These are phyloP conservation scores for Escovopsis weberi DNA, from an alignment of 2,329 filamentous ascomycete species.

Conservation along the genomic window DNA sequence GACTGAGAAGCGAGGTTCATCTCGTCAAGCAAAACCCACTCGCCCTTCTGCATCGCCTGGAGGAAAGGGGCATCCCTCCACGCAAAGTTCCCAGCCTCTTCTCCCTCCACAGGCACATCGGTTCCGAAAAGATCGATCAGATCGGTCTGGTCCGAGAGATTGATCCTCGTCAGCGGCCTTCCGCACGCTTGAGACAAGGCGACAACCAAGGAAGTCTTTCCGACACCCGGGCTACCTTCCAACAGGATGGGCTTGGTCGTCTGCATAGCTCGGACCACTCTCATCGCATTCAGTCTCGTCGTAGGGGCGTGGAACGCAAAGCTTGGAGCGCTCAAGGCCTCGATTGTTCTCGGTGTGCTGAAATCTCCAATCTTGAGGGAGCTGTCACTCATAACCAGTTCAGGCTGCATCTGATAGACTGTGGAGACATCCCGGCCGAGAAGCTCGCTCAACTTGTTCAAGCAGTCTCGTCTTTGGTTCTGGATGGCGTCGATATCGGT, in stretches of 20 bases:
- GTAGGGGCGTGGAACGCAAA: constrained; percentile 75
- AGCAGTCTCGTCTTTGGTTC: constrained; percentile 56
- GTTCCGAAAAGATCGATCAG: constrained; percentile 95
- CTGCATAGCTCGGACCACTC: constrained; percentile 78
- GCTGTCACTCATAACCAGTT: constrained; percentile 37
- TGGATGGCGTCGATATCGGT: constrained; percentile 55
- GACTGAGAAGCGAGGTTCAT: constrained; percentile 98
- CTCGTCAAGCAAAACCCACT: constrained; percentile 94
- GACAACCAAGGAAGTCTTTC: constrained; percentile 86
- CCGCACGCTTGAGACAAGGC: constrained; percentile 71
- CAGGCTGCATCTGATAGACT: constrained; percentile 50
- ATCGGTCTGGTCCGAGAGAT: constrained; percentile 94
- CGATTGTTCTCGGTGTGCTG: constrained; percentile 38
- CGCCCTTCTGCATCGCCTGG: constrained; percentile 88
- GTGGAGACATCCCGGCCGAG: constrained; percentile 45
- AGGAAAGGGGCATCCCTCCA: constrained; percentile 95
- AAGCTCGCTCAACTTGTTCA: constrained; percentile 56
- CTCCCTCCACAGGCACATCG: constrained; percentile 90
- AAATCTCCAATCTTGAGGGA: constrained; percentile 61
- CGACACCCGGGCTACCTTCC: constrained; percentile 94
- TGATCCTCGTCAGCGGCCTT: constrained; percentile 78
- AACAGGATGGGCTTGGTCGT: constrained; percentile 82
- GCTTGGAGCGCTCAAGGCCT: constrained; percentile 18
- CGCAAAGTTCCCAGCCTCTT: constrained; percentile 74
- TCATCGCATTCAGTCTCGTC: constrained; percentile 77